These are phyloP conservation scores for Striga hermonthica DNA, from an alignment of 305 asterid species.

Conservation along the genomic window DNA sequence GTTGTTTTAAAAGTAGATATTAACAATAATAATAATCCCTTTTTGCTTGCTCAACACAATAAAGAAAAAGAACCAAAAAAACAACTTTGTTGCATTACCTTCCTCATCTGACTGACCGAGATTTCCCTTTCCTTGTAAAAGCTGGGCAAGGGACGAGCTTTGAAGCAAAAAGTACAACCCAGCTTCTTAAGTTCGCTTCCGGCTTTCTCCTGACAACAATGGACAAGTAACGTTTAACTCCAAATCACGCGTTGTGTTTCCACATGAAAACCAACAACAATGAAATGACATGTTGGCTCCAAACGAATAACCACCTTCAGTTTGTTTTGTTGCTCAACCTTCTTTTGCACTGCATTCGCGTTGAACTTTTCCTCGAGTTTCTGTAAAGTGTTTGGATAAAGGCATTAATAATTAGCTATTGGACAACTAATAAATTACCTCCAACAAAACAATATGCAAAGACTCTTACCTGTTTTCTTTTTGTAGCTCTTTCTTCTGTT, in stretches of 20 bases:
- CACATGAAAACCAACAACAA: constrained; percentile 6
- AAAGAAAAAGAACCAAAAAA: too few relatives aligned
- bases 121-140: constrained; percentile 72
- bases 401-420: background rate
- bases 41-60: too few relatives aligned
- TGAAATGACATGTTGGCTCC: constrained; percentile 4
- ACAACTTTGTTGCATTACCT: constrained; percentile 36
- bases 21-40: too few relatives aligned
- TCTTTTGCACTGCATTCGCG: constrained; percentile 54
- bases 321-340: constrained; percentile 57
- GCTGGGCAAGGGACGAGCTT: constrained; percentile 89
- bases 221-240: background rate
- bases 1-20: background rate
- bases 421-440: too few relatives aligned
- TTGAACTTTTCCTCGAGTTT: constrained; percentile 89
- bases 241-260: background rate
- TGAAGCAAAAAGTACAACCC: constrained; percentile 72
- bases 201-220: constrained; percentile 67
- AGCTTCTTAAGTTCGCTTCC: constrained; percentile 62
- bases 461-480: constrained; percentile 76
- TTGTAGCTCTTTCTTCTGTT: constrained; percentile 93
- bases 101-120: constrained; percentile 38
- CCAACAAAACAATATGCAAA: background rate
- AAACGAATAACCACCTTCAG: constrained; percentile 53
- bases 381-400: constrained; percentile 35